Conservation (phyloP, 208 protist genomes). For the Acanthamoeba culbertsoni region DNA sequence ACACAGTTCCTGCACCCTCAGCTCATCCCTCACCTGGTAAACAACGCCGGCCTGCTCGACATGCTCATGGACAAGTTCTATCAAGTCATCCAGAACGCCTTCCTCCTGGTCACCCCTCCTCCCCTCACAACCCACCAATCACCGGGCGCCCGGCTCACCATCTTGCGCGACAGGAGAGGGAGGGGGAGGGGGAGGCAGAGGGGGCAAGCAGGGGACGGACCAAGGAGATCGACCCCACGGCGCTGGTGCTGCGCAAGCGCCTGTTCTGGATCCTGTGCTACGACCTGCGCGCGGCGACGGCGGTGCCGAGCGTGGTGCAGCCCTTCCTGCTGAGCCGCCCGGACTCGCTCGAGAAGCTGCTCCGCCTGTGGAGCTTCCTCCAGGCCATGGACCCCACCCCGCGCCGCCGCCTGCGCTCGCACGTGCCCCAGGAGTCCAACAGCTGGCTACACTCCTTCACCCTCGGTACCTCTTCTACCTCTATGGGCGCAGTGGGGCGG, state of each 20-base stretch:
- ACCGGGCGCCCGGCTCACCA: background rate
- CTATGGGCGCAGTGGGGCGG: no score
- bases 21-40: background rate
- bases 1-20: constrained; percentile 35
- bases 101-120: background rate
- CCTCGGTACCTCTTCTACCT: background rate
- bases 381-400: background rate
- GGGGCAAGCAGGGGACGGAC: no score
- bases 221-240: background rate
- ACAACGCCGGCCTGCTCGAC: background rate
- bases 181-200: background rate
- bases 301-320: background rate
- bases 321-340: background rate
- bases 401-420: background rate
- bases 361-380: background rate
- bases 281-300: background rate
- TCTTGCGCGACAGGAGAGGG: background rate
- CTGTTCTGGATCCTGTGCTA: constrained; percentile 8
- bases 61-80: background rate
- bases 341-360: background rate
- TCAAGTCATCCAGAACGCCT: background rate
- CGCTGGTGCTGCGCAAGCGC: background rate
- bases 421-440: background rate
- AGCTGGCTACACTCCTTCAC: background rate
- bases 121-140: background rate